These are phyloP conservation scores for Ceriops decandra DNA, from an alignment of 345 rosid genomes.

Conservation along the genomic window DNA sequence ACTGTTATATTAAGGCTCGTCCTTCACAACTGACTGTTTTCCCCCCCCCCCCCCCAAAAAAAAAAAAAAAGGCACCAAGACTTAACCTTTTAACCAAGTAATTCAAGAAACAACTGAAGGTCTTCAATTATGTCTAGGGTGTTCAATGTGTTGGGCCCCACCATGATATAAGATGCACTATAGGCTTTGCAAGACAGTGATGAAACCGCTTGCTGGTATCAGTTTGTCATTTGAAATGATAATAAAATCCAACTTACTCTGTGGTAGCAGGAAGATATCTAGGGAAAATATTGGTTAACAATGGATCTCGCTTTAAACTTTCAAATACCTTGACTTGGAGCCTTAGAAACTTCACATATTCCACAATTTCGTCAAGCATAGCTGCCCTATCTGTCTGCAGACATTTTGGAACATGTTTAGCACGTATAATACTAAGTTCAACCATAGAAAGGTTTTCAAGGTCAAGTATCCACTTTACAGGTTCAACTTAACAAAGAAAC, in stretches of 20 bases:
- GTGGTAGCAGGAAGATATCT: background rate
- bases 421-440: background rate
- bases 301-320: background rate
- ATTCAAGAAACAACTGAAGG: constrained; percentile 20
- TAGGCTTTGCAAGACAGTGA: constrained; percentile 2
- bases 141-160: constrained; percentile 33
- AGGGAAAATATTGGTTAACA: background rate
- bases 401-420: constrained; percentile 7
- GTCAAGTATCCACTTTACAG: background rate
- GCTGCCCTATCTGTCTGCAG: constrained; percentile 73
- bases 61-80: constrained; percentile 17
- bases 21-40: background rate
- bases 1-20: too few relatives aligned
- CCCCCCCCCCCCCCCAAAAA: too few relatives aligned
- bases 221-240: constrained; percentile 3
- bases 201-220: constrained; percentile 9
- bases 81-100: constrained; percentile 30
- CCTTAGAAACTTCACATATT: constrained; percentile 75
- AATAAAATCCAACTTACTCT: too few relatives aligned
- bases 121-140: constrained; percentile 19
- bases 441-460: background rate
- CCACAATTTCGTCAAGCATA: constrained; percentile 81
- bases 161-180: constrained; percentile 20
- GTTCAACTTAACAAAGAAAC: background rate
- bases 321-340: constrained; percentile 72